Percentiles rank a stretch among this genome's conserved stretches.
phyloP scores from a whole-genome alignment of 495 filamentous ascomycete species.

The Lepidopterella palustris region DNA sequence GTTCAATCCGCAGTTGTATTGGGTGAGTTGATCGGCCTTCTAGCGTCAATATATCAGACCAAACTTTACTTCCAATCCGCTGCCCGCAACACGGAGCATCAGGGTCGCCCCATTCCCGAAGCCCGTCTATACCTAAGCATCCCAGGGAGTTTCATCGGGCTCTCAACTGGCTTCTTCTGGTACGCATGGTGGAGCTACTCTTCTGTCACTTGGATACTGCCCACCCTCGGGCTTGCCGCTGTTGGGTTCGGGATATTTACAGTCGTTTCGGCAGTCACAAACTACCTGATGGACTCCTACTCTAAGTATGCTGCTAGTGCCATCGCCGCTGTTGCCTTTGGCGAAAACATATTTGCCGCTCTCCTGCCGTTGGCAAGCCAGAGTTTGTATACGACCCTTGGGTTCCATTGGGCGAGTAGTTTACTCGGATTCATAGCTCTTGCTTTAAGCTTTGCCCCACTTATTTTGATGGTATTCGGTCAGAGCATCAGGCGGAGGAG shows the following conservation, averaged over 20 bases:
- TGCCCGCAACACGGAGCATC: constrained; percentile 21
- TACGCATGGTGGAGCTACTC: constrained; percentile 33
- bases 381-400: constrained; percentile 32
- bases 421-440: constrained; percentile 34
- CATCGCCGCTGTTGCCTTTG: constrained; percentile 34
- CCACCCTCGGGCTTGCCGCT: constrained; percentile 29
- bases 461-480: constrained; percentile 30
- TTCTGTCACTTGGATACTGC: constrained; percentile 31
- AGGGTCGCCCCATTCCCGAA: constrained; percentile 31
- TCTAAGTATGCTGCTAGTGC: constrained; percentile 37
- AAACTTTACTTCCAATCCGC: constrained; percentile 27
- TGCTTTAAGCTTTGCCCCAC: constrained; percentile 33
- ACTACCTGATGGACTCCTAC: constrained; percentile 38
- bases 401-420: constrained; percentile 36
- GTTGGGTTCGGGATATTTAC: constrained; percentile 34
- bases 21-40: constrained; percentile 33
- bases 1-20: constrained; percentile 33
- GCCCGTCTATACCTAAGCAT: constrained; percentile 31
- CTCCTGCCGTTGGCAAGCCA: constrained; percentile 36
- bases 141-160: constrained; percentile 30
- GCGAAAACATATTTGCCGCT: constrained; percentile 38
- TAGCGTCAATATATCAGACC: constrained; percentile 22
- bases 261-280: constrained; percentile 29
- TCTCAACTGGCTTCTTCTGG: constrained; percentile 33
- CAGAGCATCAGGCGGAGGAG: constrained; percentile 29